Evolutionary conservation across 176 grass and related monocot genomes (phyloP).

Genomic region (Rhynchospora breviuscula): DNA sequence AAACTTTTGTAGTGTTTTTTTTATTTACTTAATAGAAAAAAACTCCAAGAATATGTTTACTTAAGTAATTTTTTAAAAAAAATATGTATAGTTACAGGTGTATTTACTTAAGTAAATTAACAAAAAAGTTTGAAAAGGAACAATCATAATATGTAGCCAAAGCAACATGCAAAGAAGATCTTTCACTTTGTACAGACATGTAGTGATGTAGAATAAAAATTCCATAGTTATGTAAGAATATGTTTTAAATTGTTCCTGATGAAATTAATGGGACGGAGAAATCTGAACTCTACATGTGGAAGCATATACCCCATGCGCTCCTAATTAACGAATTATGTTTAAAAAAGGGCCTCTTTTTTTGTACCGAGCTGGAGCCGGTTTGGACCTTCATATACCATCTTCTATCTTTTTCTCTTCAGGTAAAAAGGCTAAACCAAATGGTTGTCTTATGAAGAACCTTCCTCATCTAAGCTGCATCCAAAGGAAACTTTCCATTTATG

Average conservation of each 20-base stretch:
- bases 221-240: constrained; percentile 2
- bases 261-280: constrained; percentile 4
- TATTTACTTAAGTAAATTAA: background rate
- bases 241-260: background rate
- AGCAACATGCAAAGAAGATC: background rate
- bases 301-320: constrained; percentile 13
- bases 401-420: constrained; percentile 45
- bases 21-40: background rate
- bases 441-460: constrained; percentile 40
- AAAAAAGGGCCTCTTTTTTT: constrained; percentile 11
- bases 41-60: background rate
- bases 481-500: constrained; percentile 38
- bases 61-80: too few relatives aligned
- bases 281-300: constrained; percentile 31
- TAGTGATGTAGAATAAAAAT: constrained; percentile 18
- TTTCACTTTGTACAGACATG: constrained; percentile 19
- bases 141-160: constrained; percentile 25
- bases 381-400: constrained; percentile 33
- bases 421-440: constrained; percentile 37
- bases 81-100: too few relatives aligned
- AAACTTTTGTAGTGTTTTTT: background rate
- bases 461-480: constrained; percentile 31
- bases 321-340: constrained; percentile 13
- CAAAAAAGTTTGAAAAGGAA: background rate
- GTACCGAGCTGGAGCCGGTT: constrained; percentile 33